Conservation (phyloP, 2,329 filamentous ascomycete genomes). For the Colletotrichum shisoi region DNA sequence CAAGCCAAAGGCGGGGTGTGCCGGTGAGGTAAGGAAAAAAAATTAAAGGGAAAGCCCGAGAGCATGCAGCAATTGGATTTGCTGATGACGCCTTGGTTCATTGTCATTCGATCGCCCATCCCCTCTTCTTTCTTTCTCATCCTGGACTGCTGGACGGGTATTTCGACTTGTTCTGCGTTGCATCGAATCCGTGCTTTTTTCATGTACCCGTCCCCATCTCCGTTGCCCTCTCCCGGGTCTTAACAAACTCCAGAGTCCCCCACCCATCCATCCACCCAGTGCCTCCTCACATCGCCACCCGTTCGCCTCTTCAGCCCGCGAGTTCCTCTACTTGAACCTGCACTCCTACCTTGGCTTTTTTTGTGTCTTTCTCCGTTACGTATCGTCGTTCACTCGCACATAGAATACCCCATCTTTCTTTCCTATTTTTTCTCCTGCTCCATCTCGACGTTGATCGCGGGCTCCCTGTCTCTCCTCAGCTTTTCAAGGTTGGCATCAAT, state of each 20-base stretch:
- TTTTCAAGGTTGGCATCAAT: background rate
- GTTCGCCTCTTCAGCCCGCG: background rate
- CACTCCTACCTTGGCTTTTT: background rate
- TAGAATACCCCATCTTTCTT: background rate
- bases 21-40: background rate
- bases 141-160: background rate
- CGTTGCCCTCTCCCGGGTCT: background rate
- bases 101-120: constrained; percentile 12
- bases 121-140: background rate
- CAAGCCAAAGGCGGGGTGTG: constrained; percentile 6
- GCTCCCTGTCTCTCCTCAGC: constrained; percentile 1
- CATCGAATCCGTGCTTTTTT: constrained; percentile 5
- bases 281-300: constrained; percentile 27
- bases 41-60: background rate
- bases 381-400: background rate
- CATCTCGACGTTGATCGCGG: background rate
- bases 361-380: background rate
- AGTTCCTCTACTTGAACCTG: constrained; percentile 8
- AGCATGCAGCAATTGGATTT: constrained; percentile 8
- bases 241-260: background rate
- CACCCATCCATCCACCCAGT: constrained; percentile 7
- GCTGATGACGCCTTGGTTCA: constrained; percentile 22
- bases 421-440: too few relatives aligned
- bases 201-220: background rate
- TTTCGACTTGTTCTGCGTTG: constrained; percentile 12